These are phyloP conservation scores for Butyriboletus appendiculatus DNA, from an alignment of 1,284 basidiomycete genomes.

Conservation along the genomic window DNA sequence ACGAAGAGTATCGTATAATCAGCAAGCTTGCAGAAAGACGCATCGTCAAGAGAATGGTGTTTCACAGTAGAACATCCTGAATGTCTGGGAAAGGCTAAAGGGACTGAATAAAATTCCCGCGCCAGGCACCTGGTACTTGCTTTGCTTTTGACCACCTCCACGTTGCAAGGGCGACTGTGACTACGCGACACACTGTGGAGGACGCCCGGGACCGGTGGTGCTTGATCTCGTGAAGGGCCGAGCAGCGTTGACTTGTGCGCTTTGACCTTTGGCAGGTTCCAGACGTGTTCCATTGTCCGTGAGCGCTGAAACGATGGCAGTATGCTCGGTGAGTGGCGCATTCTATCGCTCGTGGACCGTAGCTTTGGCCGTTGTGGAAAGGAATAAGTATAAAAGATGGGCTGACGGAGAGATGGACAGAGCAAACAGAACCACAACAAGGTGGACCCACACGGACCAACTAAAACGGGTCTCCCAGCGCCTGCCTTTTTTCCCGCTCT, in stretches of 20 bases:
- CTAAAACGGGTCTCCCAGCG: conserved; percentile 29
- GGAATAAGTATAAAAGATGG: conserved; percentile 5
- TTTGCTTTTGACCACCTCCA: neutral
- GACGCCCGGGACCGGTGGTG: neutral
- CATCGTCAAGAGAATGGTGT: neutral
- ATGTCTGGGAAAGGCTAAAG: neutral
- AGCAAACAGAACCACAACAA: conserved; percentile 35
- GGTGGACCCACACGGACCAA: conserved; percentile 37
- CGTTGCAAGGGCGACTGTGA: neutral
- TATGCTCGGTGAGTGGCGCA: conserved; percentile 19
- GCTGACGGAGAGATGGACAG: conserved; percentile 6
- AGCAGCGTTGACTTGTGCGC: neutral
- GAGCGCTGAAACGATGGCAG: conserved; percentile 11
- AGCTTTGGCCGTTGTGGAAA: conserved; percentile 14
- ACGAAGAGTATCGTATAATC: neutral
- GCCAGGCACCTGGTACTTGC: neutral
- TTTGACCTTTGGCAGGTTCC: conserved; percentile 23
- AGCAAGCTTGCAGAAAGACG: neutral
- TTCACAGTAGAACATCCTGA: neutral
- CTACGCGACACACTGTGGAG: neutral
- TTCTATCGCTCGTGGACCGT: neutral
- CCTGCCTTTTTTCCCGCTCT: conserved; percentile 26
- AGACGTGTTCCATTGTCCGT: conserved; percentile 9
- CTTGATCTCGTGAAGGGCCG: neutral
- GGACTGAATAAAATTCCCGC: neutral